Conservation (phyloP, 2,329 filamentous ascomycete genomes). For the Pyrenochaeta sp. region DNA sequence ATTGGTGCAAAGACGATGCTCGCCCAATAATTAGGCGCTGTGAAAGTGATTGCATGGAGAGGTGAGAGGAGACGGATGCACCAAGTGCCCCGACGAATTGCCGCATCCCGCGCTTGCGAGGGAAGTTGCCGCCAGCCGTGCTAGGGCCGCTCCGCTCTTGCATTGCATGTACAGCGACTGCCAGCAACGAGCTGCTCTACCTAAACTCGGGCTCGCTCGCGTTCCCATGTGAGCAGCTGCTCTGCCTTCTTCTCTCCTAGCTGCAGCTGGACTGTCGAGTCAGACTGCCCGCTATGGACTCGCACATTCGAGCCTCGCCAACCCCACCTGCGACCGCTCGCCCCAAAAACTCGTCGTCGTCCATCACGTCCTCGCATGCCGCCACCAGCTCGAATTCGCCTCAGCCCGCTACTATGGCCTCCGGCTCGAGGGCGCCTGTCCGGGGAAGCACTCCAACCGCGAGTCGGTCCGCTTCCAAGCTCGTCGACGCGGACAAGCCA, state of each 20-base stretch:
- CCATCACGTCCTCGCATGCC: constrained; percentile 36
- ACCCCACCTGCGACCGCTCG: constrained; percentile 43
- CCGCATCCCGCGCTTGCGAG: constrained; percentile 9
- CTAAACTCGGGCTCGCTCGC: constrained; percentile 17
- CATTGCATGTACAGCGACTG: constrained; percentile 26
- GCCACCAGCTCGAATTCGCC: constrained; percentile 24
- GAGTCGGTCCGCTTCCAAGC: constrained; percentile 40
- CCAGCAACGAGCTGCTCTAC: constrained; percentile 20
- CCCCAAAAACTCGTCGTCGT: constrained; percentile 40
- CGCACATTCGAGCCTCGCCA: constrained; percentile 32
- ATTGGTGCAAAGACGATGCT: constrained; percentile 1
- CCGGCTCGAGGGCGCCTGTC: constrained; percentile 26
- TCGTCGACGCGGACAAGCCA: constrained; percentile 39
- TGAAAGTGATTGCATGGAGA: constrained; percentile 2
- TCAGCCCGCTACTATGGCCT: constrained; percentile 34
- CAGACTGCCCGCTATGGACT: constrained; percentile 39
- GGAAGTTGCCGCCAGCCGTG: constrained; percentile 11
- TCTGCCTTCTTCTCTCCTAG: constrained; percentile 14
- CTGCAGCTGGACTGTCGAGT: constrained; percentile 22
- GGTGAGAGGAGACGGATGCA: constrained; percentile 2
- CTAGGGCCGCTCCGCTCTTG: constrained; percentile 8
- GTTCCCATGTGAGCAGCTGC: constrained; percentile 30
- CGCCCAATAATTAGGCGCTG: not conserved
- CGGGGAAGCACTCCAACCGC: constrained; percentile 39
- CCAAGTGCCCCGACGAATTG: not conserved